Base-by-base conservation (phyloP, 768 basidiomycete genomes). In the Panus rudis region DNA sequence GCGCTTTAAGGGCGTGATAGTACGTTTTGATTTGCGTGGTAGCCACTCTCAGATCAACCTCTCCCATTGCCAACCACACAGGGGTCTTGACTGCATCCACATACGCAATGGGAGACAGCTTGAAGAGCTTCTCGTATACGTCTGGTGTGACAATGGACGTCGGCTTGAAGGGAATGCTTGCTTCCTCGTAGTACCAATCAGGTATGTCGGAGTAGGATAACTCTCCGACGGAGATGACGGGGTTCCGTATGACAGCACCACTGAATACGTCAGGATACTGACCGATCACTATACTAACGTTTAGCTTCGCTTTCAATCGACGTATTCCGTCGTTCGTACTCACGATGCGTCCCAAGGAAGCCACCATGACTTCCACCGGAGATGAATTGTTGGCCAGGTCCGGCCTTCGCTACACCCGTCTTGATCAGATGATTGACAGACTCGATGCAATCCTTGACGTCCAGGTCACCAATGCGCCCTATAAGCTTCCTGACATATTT, bases 321-420 rank as follows among this genome's bases (percentile, higher is more conserved):
- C 21, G 37, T 27, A 14, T 14, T 13, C 6, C 23, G 47, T 16
- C 28, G 42, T 25, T 6, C 42, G 19, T 17, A 65, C 78, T 49
- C 52, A 81, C 79, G 61, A 52, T 82, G 80, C 0, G 69, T 72
- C 1, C 71, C 49, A 12, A 84, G 63, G 55, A 81, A 85, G 2
- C 84, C 84, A 0, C 83, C 83, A 46, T 88, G 85, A 35, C 77
- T 81, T 30, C 84, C 84, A 4, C 84, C 84, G 39, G 63, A 63
- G 1, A 84, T 55, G 23, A 82, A 66, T 39, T 77, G 71, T 47
- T 72, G 74, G 6, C 75, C 77, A 13, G 61, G 60, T 1, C 71
- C 74, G 12, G 67, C 55, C 32, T 66, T 61, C 1, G 79, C 71
- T 1, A 84, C 58, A 1, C 74, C 75, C 4, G 71, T 57, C 12